These are phyloP conservation scores for Pisolithus tinctorius DNA, from an alignment of 768 basidiomycete species.

Conservation along the genomic window DNA sequence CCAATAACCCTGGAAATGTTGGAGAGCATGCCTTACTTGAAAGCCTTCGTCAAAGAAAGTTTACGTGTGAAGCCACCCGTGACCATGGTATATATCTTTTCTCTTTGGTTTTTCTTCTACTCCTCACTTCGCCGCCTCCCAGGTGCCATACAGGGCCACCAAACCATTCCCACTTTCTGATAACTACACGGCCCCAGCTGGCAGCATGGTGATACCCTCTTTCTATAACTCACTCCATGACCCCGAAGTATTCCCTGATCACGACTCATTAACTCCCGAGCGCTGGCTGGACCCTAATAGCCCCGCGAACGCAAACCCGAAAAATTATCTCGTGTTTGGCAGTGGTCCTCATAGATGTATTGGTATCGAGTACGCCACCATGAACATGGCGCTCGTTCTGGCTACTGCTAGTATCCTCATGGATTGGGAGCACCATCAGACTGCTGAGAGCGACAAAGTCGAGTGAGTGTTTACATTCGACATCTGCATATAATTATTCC, in stretches of 20 bases:
- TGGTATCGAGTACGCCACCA: slow-evolving; percentile 84
- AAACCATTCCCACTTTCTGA: slow-evolving; percentile 88
- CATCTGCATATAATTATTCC: background rate
- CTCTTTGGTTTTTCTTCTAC: background rate
- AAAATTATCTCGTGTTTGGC: slow-evolving; percentile 96
- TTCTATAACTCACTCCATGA: slow-evolving; percentile 94
- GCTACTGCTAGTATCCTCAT: slow-evolving; percentile 76
- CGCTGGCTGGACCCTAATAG: slow-evolving; percentile 87
- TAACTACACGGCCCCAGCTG: slow-evolving; percentile 88
- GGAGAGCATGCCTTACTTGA: slow-evolving; percentile 89
- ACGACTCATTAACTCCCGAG: slow-evolving; percentile 78
- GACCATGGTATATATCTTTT: slow-evolving; percentile 63
- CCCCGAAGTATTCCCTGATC: slow-evolving; percentile 78
- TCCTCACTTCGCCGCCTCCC: slow-evolving; percentile 11
- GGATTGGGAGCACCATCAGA: slow-evolving; percentile 85
- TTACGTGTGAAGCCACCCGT: slow-evolving; percentile 90
- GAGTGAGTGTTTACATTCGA: slow-evolving; percentile 46
- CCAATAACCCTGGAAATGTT: slow-evolving; percentile 83
- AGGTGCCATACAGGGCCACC: slow-evolving; percentile 88
- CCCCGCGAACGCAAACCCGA: slow-evolving; percentile 75
- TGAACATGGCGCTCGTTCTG: slow-evolving; percentile 84
- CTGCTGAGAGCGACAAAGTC: slow-evolving; percentile 71
- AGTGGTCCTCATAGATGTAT: slow-evolving; percentile 91
- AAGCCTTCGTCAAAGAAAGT: slow-evolving; percentile 91
- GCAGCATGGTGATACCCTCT: slow-evolving; percentile 92